Evolutionary conservation across 139 green algal genomes (phyloP).

Genomic region (Tetradesmus lagerheimii): DNA sequence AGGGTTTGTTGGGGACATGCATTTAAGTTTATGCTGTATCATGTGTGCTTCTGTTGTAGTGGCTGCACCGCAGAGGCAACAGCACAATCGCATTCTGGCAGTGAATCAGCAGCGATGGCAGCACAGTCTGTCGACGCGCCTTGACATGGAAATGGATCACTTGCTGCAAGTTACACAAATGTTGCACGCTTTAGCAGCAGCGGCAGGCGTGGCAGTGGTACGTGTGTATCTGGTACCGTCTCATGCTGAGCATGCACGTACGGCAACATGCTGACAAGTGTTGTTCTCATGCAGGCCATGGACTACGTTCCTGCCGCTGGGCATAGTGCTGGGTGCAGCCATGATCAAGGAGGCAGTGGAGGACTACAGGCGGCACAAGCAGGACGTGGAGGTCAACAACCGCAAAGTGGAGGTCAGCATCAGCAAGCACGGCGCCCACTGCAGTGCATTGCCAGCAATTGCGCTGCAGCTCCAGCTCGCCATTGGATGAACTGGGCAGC

Average conservation of each 20-base stretch:
- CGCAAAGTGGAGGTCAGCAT: conserved; percentile 64
- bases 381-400: conserved; percentile 83
- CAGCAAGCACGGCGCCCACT: background rate
- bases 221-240: background rate
- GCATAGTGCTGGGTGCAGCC: conserved; percentile 82
- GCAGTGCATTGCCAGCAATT: background rate
- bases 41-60: background rate
- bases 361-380: conserved; percentile 82
- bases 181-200: background rate
- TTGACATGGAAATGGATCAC: background rate
- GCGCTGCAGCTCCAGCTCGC: background rate
- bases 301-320: conserved; percentile 73
- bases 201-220: background rate
- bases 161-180: background rate
- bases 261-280: background rate
- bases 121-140: background rate
- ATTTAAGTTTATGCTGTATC: background rate
- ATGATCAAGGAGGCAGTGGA: conserved; percentile 85
- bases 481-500: background rate
- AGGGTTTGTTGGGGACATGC: too few relatives aligned
- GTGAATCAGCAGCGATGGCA: background rate
- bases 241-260: background rate
- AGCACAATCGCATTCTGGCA: background rate
- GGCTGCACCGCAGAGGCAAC: background rate
- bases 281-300: conserved; percentile 51